Evolutionary conservation across 2,329 filamentous ascomycete genomes (phyloP).

Genomic region (Scortechinia acanthostroma): DNA sequence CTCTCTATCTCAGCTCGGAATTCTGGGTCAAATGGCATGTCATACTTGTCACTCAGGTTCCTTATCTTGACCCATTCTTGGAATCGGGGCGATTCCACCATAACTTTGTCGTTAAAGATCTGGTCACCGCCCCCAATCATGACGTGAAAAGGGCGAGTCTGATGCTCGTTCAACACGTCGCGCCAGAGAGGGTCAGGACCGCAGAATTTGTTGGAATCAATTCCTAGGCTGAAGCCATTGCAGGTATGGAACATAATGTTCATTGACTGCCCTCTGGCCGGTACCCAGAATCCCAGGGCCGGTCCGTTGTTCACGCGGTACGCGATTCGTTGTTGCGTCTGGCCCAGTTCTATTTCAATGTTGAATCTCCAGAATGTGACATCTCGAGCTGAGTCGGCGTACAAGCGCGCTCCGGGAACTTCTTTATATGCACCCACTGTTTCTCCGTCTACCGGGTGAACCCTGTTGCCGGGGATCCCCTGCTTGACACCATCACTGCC

Average conservation of each 20-base stretch:
- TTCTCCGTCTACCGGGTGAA: conserved; percentile 61
- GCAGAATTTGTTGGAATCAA: conserved; percentile 73
- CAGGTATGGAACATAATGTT: conserved; percentile 99
- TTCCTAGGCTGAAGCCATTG: conserved; percentile 84
- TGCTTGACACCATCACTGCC: conserved; percentile 38
- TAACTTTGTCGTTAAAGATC: conserved; percentile 86
- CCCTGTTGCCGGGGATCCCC: not conserved
- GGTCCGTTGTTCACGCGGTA: conserved; percentile 94
- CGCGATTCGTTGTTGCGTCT: conserved; percentile 75
- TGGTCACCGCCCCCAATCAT: conserved; percentile 98
- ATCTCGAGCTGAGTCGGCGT: conserved; percentile 64
- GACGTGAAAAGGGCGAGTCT: conserved; percentile 87
- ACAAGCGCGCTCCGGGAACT: conserved; percentile 73
- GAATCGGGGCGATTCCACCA: conserved; percentile 70
- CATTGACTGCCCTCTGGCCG: conserved; percentile 77
- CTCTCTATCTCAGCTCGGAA: conserved; percentile 83
- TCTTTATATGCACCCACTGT: conserved; percentile 75
- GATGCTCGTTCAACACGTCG: conserved; percentile 87
- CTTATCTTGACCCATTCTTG: conserved; percentile 77
- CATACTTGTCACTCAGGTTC: conserved; percentile 73
- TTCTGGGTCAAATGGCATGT: conserved; percentile 68
- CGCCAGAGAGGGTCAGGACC: conserved; percentile 96
- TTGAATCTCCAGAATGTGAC: conserved; percentile 97
- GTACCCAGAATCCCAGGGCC: conserved; percentile 88
- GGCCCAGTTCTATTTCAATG: conserved; percentile 78